Base-by-base conservation (phyloP, 2,329 filamentous ascomycete species). In the Colletotrichum navitas region DNA sequence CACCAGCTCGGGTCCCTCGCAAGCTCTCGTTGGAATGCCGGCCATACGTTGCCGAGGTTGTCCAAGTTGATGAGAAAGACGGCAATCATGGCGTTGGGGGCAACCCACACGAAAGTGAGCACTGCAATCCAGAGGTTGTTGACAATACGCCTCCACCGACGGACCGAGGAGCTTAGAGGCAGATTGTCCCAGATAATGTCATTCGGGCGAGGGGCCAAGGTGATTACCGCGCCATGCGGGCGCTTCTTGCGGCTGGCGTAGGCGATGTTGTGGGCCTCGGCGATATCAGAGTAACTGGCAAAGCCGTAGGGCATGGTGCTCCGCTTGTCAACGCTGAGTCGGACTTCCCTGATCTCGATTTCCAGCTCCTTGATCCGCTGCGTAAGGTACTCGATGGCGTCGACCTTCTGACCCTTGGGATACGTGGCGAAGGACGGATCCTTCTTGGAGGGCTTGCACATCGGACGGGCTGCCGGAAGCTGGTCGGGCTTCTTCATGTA, bases 151-250 rank as follows among this genome's bases (percentile, higher is more conserved):
- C 92, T 92, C 83, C 92, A 93, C 73, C 88, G 88, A 64, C 95
- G 89, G 1, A 90, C 88, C 36, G 88, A 84, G 49, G 90, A 90
- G 21, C 87, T 89, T 68, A 98, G 84, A 7, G 90, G 88, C 84
- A 99, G 88, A 77, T 99, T 99, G 79, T 94, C 92, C 96, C 96
- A 99, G 74, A 99, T 97, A 64, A 99, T 89, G 79, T 98, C 95
- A 78, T 93, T 94, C 3, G 96, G 95, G 70, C 91, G 90, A 2
- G 96, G 94, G 1, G 96, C 95, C 18, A 98, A 86, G 7, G 84
- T 86, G 66, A 99, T 89, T 0, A 89, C 93, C 0, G 94, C 91
- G 6, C 94, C 94, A 51, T 93, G 87, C 0, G 94, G 93, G 76
- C 92, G 92, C 84, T 96, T 96, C 60, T 90, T 93, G 70, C 93